Evolutionary conservation across 805 yeast species (phyloP), one percentile per base, ranked within the genome.

Genomic region (Metschnikowia lunata): DNA sequence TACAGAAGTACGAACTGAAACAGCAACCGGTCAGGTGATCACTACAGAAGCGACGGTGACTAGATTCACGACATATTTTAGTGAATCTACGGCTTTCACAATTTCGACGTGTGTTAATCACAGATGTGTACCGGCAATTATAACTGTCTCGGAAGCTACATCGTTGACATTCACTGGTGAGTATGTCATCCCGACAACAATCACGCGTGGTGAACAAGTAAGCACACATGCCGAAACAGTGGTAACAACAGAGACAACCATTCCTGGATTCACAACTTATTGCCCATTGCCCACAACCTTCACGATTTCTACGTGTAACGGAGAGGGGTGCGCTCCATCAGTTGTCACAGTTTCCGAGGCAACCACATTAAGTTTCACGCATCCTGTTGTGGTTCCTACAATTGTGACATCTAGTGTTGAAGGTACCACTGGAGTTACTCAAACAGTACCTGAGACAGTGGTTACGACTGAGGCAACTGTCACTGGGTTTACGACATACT

Each of bases 131-230:
- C 62, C 64, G 37, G 46, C 52, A 8, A 26, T 35, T 12, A 48
- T 63, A 48, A 58, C 66, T 36, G 67, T 62, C 44, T 48, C 63
- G 27, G 56, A 48, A 39, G 60, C 69, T 18, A 52, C 59, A 46
- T 65, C 72, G 38, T 39, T 67, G 31, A 63, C 68, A 26, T 56
- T 67, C 38, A 59, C 69, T 36, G 69, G 64, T 42, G 54, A 54
- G 45, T 62, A 66, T 51, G 31, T 29, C n/a, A 56, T 61, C 37
- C 61, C 62, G 30, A 38, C 50, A 28, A 59, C 63, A 30, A 58
- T 55, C 2, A 50, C 59, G 46, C 57, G 65, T 47, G 49, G n/a
- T 10, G 31, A 29, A 12, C 11, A 11, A 10, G 31, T 12, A 11
- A 11, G 11, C n/a, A 29, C 31, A 11, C 31, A 11, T 10, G n/a